Conservation (phyloP, 2,329 filamentous ascomycete species). For the Neobulgaria alba region DNA sequence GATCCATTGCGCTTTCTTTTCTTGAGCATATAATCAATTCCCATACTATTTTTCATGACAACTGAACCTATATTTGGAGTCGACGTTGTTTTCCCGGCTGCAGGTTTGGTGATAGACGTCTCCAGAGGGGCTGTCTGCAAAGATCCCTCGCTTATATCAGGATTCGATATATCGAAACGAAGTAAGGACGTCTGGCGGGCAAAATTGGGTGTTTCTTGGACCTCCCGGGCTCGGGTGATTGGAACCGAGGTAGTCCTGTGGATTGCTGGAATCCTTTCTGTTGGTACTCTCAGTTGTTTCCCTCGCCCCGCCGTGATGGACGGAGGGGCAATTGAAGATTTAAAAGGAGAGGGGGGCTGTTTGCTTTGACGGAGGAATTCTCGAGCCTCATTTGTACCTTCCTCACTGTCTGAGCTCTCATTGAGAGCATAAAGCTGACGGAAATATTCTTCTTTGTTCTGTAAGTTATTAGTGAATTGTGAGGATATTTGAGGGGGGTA, state of each 20-base stretch:
- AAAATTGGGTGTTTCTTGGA: conserved; percentile 11
- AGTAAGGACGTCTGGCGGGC: conserved; percentile 13
- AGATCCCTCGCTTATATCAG: conserved; percentile 4
- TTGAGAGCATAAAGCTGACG: conserved; percentile 20
- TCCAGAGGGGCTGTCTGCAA: neutral
- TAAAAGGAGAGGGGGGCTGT: conserved; percentile 8
- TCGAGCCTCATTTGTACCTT: conserved; percentile 14
- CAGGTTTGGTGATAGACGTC: conserved; percentile 3
- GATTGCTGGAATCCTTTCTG: conserved; percentile 14
- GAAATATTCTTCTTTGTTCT: conserved; percentile 20
- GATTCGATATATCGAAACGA: conserved; percentile 16
- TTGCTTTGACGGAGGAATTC: conserved; percentile 9
- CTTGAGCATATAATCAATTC: conserved; percentile 22
- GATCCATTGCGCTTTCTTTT: conserved; percentile 31
- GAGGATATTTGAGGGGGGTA: neutral
- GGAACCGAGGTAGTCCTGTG: conserved; percentile 20
- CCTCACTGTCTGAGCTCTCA: conserved; percentile 22
- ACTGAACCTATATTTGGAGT: conserved; percentile 20
- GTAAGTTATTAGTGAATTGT: neutral
- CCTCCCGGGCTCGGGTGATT: conserved; percentile 6
- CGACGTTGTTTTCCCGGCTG: conserved; percentile 14
- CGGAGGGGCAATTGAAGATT: conserved; percentile 33
- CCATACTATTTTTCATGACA: conserved; percentile 20
- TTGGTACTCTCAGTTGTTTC: conserved; percentile 5
- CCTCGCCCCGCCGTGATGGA: conserved; percentile 3